Base-by-base conservation (phyloP, 2,329 filamentous ascomycete species). In the Blastomyces silverae region DNA sequence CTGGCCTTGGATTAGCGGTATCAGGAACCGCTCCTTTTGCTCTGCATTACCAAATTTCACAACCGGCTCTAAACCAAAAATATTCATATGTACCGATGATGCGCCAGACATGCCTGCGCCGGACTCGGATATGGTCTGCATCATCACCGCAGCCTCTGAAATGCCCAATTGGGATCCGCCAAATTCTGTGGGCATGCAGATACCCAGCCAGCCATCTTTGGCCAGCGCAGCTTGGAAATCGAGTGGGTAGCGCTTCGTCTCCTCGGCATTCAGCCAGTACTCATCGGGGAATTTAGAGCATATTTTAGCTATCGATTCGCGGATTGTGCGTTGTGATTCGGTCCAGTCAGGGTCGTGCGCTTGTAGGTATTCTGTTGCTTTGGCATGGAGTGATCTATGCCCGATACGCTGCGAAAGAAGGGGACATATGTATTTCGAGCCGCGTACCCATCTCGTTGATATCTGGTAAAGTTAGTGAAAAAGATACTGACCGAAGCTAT, bases 11-110 rank as follows among this genome's bases (percentile, higher is more conserved):
- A 91, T 91, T 83, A 96, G 87, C 20, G 83, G 80, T 0, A 91
- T 90, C 17, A 96, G 79, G 70, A 90, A 92, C 68, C 85, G 88
- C 68, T 96, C 87, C 79, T 95, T 96, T 73, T 91, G 87, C 78
- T 96, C 92, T 72, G 87, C 79, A 22, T 88, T 87, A 2, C 91
- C 92, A 71, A 92, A 92, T 71, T 94, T 81, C 15, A 77, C 75
- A 0, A 81, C 78, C 0, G 79, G 79, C 58, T 78, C 78, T 2
- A 80, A 68, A 0, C 78, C 79, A 65, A 81, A 81, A 39, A 81
- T 80, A 63, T 81, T 81, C 78, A 80, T 80, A 62, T 81, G 79
- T 15, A 81, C 75, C 0, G 77, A 76, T 8, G 74, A 77, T 1
- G 77, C 76, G 5, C 73, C 79, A 0, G 77, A 76, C 71, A 79